Percentiles rank a stretch among this genome's conserved stretches.
Evolutionary conservation across 768 basidiomycete species (phyloP).

Genomic region (Mycena metata): DNA sequence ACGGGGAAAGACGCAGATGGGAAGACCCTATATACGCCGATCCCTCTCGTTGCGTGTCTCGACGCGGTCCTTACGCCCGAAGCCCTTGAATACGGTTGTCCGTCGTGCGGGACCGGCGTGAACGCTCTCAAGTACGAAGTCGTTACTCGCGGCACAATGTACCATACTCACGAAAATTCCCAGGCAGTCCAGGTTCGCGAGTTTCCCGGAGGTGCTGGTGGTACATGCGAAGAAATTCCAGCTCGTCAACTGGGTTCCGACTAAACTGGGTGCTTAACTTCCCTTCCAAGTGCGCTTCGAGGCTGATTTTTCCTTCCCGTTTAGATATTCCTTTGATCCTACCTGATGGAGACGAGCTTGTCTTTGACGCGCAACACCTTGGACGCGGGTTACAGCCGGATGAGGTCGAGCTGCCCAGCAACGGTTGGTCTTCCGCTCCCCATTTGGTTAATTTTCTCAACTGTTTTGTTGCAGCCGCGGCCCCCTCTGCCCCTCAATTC

Average conservation of each 20-base stretch:
- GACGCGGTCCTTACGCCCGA: conserved; percentile 71
- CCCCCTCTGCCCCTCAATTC: conserved; percentile 69
- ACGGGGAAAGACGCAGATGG: conserved; percentile 68
- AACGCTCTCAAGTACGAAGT: conserved; percentile 76
- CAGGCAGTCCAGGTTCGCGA: conserved; percentile 83
- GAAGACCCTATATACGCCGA: conserved; percentile 73
- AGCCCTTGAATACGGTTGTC: conserved; percentile 85
- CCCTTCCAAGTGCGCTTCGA: background rate
- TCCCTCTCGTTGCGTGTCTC: conserved; percentile 73
- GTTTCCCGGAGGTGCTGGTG: conserved; percentile 90
- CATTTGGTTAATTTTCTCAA: background rate
- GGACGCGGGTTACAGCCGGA: conserved; percentile 77
- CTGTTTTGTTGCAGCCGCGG: conserved; percentile 41
- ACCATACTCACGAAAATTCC: background rate
- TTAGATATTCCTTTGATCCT: conserved; percentile 89
- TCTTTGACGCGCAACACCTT: conserved; percentile 70
- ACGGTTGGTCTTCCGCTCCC: conserved; percentile 46
- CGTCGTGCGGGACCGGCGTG: conserved; percentile 76
- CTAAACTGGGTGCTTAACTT: conserved; percentile 81
- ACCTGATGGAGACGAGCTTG: conserved; percentile 68
- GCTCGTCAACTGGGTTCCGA: conserved; percentile 95
- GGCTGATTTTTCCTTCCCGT: conserved; percentile 15
- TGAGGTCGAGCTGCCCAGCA: conserved; percentile 79
- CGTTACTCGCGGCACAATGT: too few relatives aligned
- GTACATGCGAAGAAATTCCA: conserved; percentile 96